Evolutionary conservation across 306 rosid genomes (phyloP), one percentile per base, ranked within the genome.

Genomic region (Quercus alba): DNA sequence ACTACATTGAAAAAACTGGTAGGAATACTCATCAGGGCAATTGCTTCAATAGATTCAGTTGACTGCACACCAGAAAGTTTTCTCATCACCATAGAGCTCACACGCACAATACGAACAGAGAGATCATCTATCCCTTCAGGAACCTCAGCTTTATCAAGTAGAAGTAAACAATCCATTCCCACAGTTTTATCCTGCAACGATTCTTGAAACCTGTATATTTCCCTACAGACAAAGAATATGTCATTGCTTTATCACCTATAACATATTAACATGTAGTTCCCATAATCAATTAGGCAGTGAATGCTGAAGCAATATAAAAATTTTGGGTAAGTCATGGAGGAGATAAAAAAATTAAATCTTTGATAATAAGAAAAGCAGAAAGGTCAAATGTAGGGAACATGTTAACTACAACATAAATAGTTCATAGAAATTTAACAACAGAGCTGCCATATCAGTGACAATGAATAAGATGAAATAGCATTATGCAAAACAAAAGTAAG

Each of bases 61-160:
- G 99, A 88, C 75, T 93, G 89, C 89, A 94, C 41, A 18, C 94
- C 95, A 14, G 97, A 90, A 83, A 94, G 80, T 72, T 90, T 95
- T 82, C 76, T 87, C 95, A 95, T 87, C 83, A 95, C 97, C 0
- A 62, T 38, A 59, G 91, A 80, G 90, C 89, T 91, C 83, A 87
- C 97, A 33, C 84, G 84, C 84, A 93, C 91, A 13, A 87, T 79
- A 46, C 78, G 88, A 75, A 83, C 75, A 49, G 95, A 64, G 35
- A 69, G 51, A 64, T 58, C 87, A 73, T 85, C 86, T 76, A 93
- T 82, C 75, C 85, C 92, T 71, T 86, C 66, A 3, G 97, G 95
- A 63, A 89, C 78, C 73, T 86, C 92, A 80, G 83, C 81, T 79
- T 88, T 80, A 78, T 93, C 93, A 15, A 85, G 95, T 72, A 95